Percentiles rank a stretch among this genome's conserved stretches.
These are phyloP conservation scores for Fennellomyces sp. DNA, from an alignment of 371 early-diverging fungal genomes.

Conservation along the genomic window DNA sequence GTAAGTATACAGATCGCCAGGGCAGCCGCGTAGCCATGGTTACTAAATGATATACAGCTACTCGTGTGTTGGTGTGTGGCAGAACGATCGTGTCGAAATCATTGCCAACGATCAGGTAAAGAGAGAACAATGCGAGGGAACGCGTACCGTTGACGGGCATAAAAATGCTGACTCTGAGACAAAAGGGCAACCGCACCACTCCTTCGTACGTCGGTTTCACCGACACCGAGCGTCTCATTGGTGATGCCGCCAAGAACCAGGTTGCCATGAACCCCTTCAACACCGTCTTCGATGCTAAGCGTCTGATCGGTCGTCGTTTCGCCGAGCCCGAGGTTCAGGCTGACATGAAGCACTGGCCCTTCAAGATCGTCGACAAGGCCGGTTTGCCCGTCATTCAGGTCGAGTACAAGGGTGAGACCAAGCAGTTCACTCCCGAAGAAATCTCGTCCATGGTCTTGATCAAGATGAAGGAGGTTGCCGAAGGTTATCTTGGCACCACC, in stretches of 20 bases:
- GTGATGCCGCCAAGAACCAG: slow-evolving; percentile 96
- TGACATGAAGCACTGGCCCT: slow-evolving; percentile 94
- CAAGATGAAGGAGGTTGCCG: slow-evolving; percentile 94
- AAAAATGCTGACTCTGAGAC: background rate
- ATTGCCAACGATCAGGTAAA: slow-evolving; percentile 91
- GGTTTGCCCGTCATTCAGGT: slow-evolving; percentile 87
- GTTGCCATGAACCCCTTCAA: slow-evolving; percentile 85
- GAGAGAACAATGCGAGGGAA: background rate
- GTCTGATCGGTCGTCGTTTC: slow-evolving; percentile 96
- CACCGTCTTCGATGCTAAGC: slow-evolving; percentile 97
- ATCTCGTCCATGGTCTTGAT: slow-evolving; percentile 91
- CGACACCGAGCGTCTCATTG: slow-evolving; percentile 90
- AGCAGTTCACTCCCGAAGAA: slow-evolving; percentile 92
- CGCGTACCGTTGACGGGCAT: background rate
- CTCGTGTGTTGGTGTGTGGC: slow-evolving; percentile 98
- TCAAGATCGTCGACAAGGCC: slow-evolving; percentile 84
- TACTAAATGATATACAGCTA: slow-evolving; percentile 68
- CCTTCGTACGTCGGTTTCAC: slow-evolving; percentile 97
- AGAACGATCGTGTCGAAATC: slow-evolving; percentile 96
- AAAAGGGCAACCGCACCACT: slow-evolving; percentile 90
- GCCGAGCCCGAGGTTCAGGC: slow-evolving; percentile 87
- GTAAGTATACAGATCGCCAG: slow-evolving; percentile 71
- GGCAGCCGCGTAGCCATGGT: background rate
- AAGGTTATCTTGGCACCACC: slow-evolving; percentile 78
- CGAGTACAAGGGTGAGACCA: slow-evolving; percentile 84